These are phyloP conservation scores for Ascochyta rabiei DNA, from an alignment of 2,329 filamentous ascomycete genomes.

Conservation along the genomic window DNA sequence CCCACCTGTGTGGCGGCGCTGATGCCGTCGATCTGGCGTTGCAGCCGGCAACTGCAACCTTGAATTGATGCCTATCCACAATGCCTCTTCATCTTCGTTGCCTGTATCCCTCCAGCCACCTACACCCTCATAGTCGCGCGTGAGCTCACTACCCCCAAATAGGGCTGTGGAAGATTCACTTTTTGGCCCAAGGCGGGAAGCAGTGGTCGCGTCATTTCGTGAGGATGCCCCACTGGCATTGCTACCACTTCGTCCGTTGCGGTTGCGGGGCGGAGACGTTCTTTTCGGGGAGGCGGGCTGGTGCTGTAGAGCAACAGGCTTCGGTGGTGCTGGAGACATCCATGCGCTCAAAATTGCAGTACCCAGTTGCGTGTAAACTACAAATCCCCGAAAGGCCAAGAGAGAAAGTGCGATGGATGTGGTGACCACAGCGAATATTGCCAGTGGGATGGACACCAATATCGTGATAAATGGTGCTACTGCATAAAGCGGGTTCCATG, in stretches of 20 bases:
- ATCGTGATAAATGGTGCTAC: constrained; percentile 46
- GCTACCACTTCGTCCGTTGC: constrained; percentile 32
- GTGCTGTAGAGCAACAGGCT: constrained; percentile 11
- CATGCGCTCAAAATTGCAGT: constrained; percentile 48
- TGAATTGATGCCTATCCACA: constrained; percentile 54
- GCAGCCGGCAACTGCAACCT: constrained; percentile 47
- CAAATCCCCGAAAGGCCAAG: constrained; percentile 47
- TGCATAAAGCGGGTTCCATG: constrained; percentile 41
- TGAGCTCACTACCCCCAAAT: constrained; percentile 38
- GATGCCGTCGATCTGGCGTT: constrained; percentile 37
- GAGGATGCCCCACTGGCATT: constrained; percentile 29
- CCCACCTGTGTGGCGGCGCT: constrained; percentile 41
- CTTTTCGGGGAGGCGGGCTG: constrained; percentile 21
- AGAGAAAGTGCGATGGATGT: constrained; percentile 48
- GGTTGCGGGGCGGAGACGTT: constrained; percentile 33
- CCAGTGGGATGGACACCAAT: constrained; percentile 48
- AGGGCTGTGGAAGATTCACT: constrained; percentile 45
- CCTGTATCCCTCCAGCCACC: constrained; percentile 49
- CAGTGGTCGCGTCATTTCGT: constrained; percentile 25
- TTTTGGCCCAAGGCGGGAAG: constrained; percentile 33
- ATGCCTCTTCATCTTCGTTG: constrained; percentile 50
- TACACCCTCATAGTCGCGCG: constrained; percentile 52
- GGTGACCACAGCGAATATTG: constrained; percentile 47
- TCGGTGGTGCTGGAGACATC: constrained; percentile 35
- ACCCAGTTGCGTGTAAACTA: constrained; percentile 52